These are phyloP conservation scores for Naganishia liquefaciens DNA, from an alignment of 1,284 basidiomycete genomes.

Conservation along the genomic window DNA sequence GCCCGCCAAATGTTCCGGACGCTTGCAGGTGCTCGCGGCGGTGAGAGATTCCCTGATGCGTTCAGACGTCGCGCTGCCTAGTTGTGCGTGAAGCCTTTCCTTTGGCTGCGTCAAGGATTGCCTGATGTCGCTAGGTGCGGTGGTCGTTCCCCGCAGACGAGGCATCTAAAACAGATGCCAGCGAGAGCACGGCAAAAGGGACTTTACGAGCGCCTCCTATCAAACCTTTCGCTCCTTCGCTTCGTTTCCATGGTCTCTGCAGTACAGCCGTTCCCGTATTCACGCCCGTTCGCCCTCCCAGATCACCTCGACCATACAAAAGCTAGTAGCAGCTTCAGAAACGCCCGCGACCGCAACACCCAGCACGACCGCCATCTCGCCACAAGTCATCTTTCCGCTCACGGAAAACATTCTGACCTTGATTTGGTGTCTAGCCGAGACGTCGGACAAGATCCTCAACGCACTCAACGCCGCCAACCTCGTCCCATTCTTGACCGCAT, in stretches of 20 bases:
- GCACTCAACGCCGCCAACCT: conserved; percentile 77
- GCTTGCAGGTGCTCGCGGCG: too few species aligned
- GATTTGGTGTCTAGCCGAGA: conserved; percentile 90
- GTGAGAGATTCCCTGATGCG: too few species aligned
- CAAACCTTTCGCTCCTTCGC: neutral
- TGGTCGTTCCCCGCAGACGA: too few species aligned
- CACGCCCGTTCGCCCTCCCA: neutral
- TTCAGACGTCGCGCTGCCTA: too few species aligned
- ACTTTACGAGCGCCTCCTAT: neutral
- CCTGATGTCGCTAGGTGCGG: too few species aligned
- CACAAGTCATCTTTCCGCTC: conserved; percentile 77
- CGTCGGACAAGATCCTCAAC: conserved; percentile 83
- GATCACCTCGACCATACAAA: conserved; percentile 20
- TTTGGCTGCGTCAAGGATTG: too few species aligned
- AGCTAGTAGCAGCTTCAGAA: conserved; percentile 12
- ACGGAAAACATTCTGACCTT: conserved; percentile 87
- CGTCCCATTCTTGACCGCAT: conserved; percentile 78
- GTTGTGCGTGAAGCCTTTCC: too few species aligned
- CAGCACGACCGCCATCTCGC: conserved; percentile 61
- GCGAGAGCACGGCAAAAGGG: too few species aligned
- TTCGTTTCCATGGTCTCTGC: neutral
- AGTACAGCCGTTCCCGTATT: too few species aligned
- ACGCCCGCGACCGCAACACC: conserved; percentile 39
- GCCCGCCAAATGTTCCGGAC: too few species aligned
- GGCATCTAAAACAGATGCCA: too few species aligned